Conservation (phyloP, 2,329 filamentous ascomycete species). For the Xylariaceae sp. region DNA sequence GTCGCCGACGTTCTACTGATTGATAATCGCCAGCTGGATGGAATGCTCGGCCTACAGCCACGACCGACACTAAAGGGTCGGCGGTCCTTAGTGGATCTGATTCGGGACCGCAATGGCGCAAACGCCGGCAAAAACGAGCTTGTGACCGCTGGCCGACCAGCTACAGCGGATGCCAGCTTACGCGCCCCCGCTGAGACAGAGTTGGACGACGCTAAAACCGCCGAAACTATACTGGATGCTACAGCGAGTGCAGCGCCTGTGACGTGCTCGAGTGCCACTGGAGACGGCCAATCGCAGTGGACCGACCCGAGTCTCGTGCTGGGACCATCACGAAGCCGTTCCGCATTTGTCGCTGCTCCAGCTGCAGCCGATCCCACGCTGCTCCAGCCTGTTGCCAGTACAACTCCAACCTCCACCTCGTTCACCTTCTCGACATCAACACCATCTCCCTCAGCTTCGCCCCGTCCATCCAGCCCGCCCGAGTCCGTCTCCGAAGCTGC, state of each 20-base stretch:
- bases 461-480: conserved; percentile 30
- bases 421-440: background rate
- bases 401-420: conserved; percentile 20
- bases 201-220: conserved; percentile 13
- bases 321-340: conserved; percentile 27
- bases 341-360: conserved; percentile 12
- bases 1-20: background rate
- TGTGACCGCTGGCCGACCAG: conserved; percentile 5
- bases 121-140: conserved; percentile 18
- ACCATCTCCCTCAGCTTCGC: conserved; percentile 31
- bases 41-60: conserved; percentile 47
- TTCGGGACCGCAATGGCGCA: conserved; percentile 31
- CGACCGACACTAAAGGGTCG: conserved; percentile 48
- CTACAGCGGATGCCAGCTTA: conserved; percentile 14
- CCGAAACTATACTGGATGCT: conserved; percentile 8
- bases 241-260: background rate
- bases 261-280: background rate
- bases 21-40: too few relatives aligned
- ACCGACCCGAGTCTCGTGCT: conserved; percentile 12
- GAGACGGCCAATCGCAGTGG: conserved; percentile 26
- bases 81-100: conserved; percentile 49
- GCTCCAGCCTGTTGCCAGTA: conserved; percentile 23
- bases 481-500: conserved; percentile 26
- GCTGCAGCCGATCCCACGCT: conserved; percentile 9
- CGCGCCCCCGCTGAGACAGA: conserved; percentile 21